Conservation (phyloP, 495 filamentous ascomycete genomes). For the Cladorrhinum samala region DNA sequence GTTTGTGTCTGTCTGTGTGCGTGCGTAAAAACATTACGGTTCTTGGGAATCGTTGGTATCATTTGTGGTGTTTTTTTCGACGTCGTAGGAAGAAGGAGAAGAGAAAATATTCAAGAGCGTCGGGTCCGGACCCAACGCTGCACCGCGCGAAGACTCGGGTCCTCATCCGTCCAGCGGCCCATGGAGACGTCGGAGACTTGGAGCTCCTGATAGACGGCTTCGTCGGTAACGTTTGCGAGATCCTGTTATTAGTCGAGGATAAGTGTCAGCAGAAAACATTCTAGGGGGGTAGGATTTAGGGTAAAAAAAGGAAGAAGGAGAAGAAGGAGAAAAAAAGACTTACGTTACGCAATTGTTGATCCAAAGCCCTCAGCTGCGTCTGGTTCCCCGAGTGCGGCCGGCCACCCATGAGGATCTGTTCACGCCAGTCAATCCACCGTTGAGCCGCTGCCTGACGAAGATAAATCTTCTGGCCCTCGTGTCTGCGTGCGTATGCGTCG, state of each 20-base stretch:
- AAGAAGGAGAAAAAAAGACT: conserved; percentile 9
- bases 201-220: conserved; percentile 59
- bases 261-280: neutral
- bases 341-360: conserved; percentile 58
- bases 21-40: neutral
- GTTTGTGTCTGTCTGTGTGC: too few relatives aligned
- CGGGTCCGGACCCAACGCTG: conserved; percentile 47
- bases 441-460: conserved; percentile 69
- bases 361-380: conserved; percentile 51
- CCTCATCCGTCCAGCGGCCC: conserved; percentile 69
- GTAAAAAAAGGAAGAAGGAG: neutral
- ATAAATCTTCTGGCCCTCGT: conserved; percentile 82
- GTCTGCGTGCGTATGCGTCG: conserved; percentile 71
- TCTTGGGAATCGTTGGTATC: neutral
- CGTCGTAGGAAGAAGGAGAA: neutral
- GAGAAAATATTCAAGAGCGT: conserved; percentile 18
- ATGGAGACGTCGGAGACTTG: conserved; percentile 56
- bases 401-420: conserved; percentile 58
- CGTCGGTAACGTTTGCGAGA: conserved; percentile 60
- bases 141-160: conserved; percentile 51
- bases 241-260: conserved; percentile 48
- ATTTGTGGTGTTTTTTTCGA: neutral
- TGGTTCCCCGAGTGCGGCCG: conserved; percentile 53
- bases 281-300: neutral
- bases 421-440: conserved; percentile 72